These are phyloP conservation scores for Hyphopichia wangnamkhiaoensis DNA, from an alignment of 1,139 yeast species.

Conservation along the genomic window DNA sequence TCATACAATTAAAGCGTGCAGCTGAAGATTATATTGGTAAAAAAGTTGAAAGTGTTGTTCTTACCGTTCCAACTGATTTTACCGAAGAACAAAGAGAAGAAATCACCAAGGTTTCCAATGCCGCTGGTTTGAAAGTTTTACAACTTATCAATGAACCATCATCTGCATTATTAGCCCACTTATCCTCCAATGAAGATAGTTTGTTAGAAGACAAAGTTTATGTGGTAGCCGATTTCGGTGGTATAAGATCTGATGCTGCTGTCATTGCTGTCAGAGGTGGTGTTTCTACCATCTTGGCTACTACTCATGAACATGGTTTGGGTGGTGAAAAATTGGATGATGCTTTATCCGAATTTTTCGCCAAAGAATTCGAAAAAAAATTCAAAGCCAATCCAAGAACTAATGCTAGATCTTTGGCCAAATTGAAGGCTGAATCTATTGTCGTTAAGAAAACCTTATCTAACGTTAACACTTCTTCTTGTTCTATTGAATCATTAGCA, in stretches of 20 bases:
- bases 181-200: slow-evolving; percentile 54
- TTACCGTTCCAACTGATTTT: slow-evolving; percentile 92
- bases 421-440: slow-evolving; percentile 81
- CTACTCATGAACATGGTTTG: slow-evolving; percentile 77
- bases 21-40: slow-evolving; percentile 93
- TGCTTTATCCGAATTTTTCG: slow-evolving; percentile 78
- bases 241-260: slow-evolving; percentile 94
- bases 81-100: slow-evolving; percentile 69
- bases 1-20: slow-evolving; percentile 77
- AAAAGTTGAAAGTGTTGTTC: slow-evolving; percentile 76
- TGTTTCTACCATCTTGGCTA: slow-evolving; percentile 81
- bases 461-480: slow-evolving; percentile 84
- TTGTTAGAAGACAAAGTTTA: slow-evolving; percentile 72
- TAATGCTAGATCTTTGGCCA: slow-evolving; percentile 84
- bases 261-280: slow-evolving; percentile 94
- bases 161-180: slow-evolving; percentile 84
- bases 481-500: slow-evolving; percentile 92
- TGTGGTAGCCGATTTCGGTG: slow-evolving; percentile 96
- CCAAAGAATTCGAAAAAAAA: slow-evolving; percentile 93
- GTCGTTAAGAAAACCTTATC: slow-evolving; percentile 89
- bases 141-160: slow-evolving; percentile 94
- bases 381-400: slow-evolving; percentile 77
- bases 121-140: slow-evolving; percentile 76
- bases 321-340: slow-evolving; percentile 90
- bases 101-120: slow-evolving; percentile 60